These are phyloP conservation scores for Phytophthora fragariaefolia DNA, from an alignment of 352 stramenopile genomes.

Conservation along the genomic window DNA sequence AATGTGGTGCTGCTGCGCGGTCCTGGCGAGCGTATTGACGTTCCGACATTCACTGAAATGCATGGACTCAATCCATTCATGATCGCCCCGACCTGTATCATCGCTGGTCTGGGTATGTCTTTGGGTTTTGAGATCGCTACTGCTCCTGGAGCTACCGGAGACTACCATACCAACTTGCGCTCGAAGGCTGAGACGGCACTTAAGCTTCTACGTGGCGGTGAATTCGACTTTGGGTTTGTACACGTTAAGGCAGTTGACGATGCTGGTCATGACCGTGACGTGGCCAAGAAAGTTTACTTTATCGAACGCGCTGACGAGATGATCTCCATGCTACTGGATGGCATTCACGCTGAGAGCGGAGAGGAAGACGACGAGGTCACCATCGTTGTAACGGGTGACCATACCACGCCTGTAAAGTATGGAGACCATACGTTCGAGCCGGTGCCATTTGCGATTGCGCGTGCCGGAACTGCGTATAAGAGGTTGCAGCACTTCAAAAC, in stretches of 20 bases:
- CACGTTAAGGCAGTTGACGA: conserved; percentile 90
- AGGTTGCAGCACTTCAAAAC: conserved; percentile 37
- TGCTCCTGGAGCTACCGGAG: conserved; percentile 76
- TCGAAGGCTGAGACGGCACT: conserved; percentile 84
- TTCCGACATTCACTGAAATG: conserved; percentile 81
- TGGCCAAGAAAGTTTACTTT: conserved; percentile 87
- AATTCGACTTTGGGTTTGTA: conserved; percentile 85
- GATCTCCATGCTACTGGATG: conserved; percentile 64
- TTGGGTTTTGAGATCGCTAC: conserved; percentile 80
- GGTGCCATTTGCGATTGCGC: conserved; percentile 81
- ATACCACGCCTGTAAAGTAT: conserved; percentile 88
- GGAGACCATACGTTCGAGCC: conserved; percentile 90
- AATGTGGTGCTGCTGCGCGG: conserved; percentile 89
- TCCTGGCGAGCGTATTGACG: conserved; percentile 85
- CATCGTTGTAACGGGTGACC: conserved; percentile 88
- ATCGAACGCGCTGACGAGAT: conserved; percentile 88
- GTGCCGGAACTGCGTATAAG: conserved; percentile 45
- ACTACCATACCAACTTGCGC: conserved; percentile 86
- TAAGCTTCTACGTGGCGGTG: conserved; percentile 37
- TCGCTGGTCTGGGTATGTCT: conserved; percentile 87
- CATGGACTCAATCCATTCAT: conserved; percentile 87
- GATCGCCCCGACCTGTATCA: conserved; percentile 91
- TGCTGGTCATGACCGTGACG: conserved; percentile 85
- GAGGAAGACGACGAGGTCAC: conserved; percentile 60
- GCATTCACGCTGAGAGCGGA: conserved; percentile 49